Conservation (phyloP, 352 stramenopile genomes). For the Pythium guiyangense region DNA sequence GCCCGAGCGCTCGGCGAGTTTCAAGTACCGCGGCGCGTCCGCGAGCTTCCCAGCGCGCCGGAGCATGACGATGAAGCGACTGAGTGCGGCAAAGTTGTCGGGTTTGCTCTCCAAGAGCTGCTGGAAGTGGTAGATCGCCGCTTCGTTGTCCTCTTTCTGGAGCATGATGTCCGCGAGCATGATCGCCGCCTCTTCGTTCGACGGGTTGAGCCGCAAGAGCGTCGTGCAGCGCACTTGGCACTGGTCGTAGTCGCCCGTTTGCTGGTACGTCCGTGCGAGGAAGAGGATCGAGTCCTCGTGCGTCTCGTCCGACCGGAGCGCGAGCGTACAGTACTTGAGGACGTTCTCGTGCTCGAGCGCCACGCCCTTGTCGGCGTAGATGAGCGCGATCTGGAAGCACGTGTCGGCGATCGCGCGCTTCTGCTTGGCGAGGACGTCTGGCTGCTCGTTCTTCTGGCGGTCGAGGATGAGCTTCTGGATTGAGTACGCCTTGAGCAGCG, state of each 20-base stretch:
- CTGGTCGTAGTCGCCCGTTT: conserved; percentile 75
- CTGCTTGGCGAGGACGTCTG: conserved; percentile 74
- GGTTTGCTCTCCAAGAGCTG: conserved; percentile 87
- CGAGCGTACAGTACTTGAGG: conserved; percentile 77
- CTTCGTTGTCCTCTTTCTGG: conserved; percentile 85
- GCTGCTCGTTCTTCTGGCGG: conserved; percentile 72
- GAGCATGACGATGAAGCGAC: conserved; percentile 86
- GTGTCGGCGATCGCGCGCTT: conserved; percentile 75
- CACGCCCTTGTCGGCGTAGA: conserved; percentile 39
- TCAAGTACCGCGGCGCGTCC: conserved; percentile 66
- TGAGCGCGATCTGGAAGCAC: conserved; percentile 75
- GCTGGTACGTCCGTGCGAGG: conserved; percentile 67
- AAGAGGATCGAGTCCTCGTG: conserved; percentile 86
- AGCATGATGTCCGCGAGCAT: conserved; percentile 91
- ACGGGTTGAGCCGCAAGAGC: conserved; percentile 72
- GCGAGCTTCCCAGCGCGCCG: conserved; percentile 79
- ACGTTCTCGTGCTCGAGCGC: conserved; percentile 48
- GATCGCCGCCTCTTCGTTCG: conserved; percentile 83
- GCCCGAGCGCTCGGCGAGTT: conserved; percentile 71
- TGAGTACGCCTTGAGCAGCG: conserved; percentile 72
- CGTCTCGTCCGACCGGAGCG: conserved; percentile 66
- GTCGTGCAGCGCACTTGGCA: conserved; percentile 85
- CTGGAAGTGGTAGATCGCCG: conserved; percentile 87
- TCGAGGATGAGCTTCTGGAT: conserved; percentile 87
- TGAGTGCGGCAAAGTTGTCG: conserved; percentile 88